A percentile compares a stretch with the other conserved stretches of the same genome.
Conservation (phyloP, 352 stramenopile species). For the Phytophthora multivora region DNA sequence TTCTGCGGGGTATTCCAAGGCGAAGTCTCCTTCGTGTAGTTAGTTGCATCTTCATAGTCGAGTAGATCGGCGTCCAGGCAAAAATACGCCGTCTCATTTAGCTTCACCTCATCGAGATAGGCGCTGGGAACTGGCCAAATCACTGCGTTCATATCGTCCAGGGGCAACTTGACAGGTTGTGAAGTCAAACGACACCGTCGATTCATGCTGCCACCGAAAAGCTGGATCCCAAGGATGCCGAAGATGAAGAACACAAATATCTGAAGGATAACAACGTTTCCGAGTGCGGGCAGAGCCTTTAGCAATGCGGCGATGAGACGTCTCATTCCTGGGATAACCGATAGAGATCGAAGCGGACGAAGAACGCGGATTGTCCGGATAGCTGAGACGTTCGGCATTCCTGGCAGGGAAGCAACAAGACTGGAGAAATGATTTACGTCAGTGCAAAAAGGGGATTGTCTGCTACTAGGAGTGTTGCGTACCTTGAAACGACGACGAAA, state of each 20-base stretch:
- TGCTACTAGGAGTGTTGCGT: not conserved
- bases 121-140: conserved; percentile 61
- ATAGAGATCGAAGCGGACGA: conserved; percentile 88
- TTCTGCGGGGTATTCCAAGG: conserved; percentile 67
- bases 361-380: conserved; percentile 91
- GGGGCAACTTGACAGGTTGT: conserved; percentile 62
- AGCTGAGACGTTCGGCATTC: conserved; percentile 76
- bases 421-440: conserved; percentile 25
- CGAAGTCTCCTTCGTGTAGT: conserved; percentile 71
- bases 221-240: conserved; percentile 89
- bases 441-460: not conserved
- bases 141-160: conserved; percentile 30
- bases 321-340: conserved; percentile 81
- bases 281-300: conserved; percentile 83
- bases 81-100: conserved; percentile 37
- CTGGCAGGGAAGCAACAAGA: conserved; percentile 55
- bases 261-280: conserved; percentile 89
- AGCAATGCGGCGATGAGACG: conserved; percentile 84
- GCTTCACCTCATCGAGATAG: conserved; percentile 52
- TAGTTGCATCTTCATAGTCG: conserved; percentile 52
- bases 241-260: conserved; percentile 94
- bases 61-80: conserved; percentile 47
- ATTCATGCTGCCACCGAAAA: conserved; percentile 86
- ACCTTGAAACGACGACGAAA: conserved; percentile 90
- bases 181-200: conserved; percentile 82